Evolutionary conservation across 2,329 filamentous ascomycete genomes (phyloP), one percentile per base, ranked within the genome.

Genomic region (Penicillium sp.): DNA sequence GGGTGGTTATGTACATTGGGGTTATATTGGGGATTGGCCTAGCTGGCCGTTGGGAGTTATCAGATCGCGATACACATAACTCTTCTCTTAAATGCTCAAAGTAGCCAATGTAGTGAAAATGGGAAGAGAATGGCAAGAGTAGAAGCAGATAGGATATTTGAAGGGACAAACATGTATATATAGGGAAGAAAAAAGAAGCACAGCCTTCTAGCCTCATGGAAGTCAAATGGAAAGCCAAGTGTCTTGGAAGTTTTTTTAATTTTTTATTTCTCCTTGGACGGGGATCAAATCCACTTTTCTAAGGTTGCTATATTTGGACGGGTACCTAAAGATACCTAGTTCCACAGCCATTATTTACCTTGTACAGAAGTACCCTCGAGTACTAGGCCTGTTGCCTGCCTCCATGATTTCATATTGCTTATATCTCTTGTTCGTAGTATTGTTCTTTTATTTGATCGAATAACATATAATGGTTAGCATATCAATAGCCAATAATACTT

Each of bases 191-290:
- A 17, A 35, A 47, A 50, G 22, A 54, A 50, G 17, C 38, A 49
- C 43, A 51, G 38, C 53, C 49, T 17, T 36, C 12, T 26, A 50
- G 40, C 36, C 40, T 56, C 51, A 59, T 53, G 53, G 26, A 45
- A 37, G 28, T 53, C 57, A 57, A 55, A 17, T 51, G 22, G 16
- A 47, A 53, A 61, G 60, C 60, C 60, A 60, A 59, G 56, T 54
- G 46, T 56, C 56, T 62, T 63, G 4, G 9, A 9, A 28, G 5
- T 35, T 35, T 35, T 16, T 33, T 33, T 33, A 5, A 28, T 28
- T 5, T 33, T 33, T 35, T 16, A 33, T 10, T 33, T 16, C 9
- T 16, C 14, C 31, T 16, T 35, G 31, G 14, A 16, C 31, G 22
- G 31, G 14, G 31, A 16, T 16, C 14, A 35, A 6, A 35, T 35